These are phyloP conservation scores for Stylonectria norvegica DNA, from an alignment of 2,329 filamentous ascomycete species.

Conservation along the genomic window DNA sequence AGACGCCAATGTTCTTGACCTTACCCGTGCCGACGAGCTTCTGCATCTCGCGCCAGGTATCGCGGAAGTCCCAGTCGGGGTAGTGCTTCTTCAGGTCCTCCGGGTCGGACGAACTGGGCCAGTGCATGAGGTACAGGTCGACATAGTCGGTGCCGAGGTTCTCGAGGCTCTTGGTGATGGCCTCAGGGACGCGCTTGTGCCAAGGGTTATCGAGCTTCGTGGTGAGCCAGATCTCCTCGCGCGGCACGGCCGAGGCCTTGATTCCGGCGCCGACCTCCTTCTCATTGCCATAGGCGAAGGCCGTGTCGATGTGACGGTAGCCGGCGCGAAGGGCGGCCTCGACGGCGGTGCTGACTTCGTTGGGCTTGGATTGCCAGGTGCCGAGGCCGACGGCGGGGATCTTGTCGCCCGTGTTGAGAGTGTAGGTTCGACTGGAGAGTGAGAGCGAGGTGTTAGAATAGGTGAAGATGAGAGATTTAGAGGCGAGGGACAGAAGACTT, in stretches of 20 bases:
- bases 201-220: constrained; percentile 81
- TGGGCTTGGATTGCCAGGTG: constrained; percentile 72
- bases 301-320: constrained; percentile 75
- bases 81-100: constrained; percentile 63
- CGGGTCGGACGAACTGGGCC: constrained; percentile 63
- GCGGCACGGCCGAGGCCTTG: constrained; percentile 60
- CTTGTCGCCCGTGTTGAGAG: constrained; percentile 71
- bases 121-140: constrained; percentile 71
- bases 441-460: neutral
- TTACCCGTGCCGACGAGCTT: constrained; percentile 65
- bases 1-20: constrained; percentile 80
- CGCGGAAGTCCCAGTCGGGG: constrained; percentile 75
- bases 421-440: constrained; percentile 46
- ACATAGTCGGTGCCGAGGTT: constrained; percentile 63
- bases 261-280: constrained; percentile 64
- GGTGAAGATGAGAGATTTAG: no score
- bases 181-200: constrained; percentile 66
- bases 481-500: neutral
- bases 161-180: constrained; percentile 56
- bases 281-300: constrained; percentile 76
- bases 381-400: constrained; percentile 75
- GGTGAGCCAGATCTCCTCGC: constrained; percentile 66
- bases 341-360: constrained; percentile 69
- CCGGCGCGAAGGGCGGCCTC: constrained; percentile 64
- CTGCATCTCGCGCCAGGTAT: constrained; percentile 74